Percentiles rank a stretch among this genome's conserved stretches.
Evolutionary conservation across 352 stramenopile species (phyloP).

Genomic region (Phytophthora colocasiae): DNA sequence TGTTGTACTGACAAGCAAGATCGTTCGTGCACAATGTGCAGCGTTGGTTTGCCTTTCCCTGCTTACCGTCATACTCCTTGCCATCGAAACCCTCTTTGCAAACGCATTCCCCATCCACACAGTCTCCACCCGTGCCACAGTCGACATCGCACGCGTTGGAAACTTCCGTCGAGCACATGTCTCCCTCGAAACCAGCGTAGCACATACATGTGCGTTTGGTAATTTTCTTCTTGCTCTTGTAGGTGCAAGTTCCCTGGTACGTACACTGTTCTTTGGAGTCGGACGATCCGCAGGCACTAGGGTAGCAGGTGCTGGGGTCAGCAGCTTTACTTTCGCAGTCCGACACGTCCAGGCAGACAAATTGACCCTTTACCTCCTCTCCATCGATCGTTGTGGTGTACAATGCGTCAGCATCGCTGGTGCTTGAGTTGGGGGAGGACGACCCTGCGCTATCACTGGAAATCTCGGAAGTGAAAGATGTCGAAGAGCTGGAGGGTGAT

Average conservation of each 20-base stretch:
- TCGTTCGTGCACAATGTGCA: conserved; percentile 64
- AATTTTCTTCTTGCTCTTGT: conserved; percentile 69
- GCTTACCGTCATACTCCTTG: conserved; percentile 48
- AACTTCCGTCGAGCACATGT: conserved; percentile 57
- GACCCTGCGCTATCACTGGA: conserved; percentile 28
- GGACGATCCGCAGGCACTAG: conserved; percentile 42
- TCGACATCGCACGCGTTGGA: conserved; percentile 62
- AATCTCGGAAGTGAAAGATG: conserved; percentile 1
- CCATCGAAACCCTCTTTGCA: conserved; percentile 63
- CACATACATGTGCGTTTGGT: conserved; percentile 59
- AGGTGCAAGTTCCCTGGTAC: conserved; percentile 79
- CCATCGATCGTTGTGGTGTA: conserved; percentile 65
- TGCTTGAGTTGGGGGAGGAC: conserved; percentile 24
- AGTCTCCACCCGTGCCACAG: conserved; percentile 59
- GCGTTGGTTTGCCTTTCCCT: conserved; percentile 53
- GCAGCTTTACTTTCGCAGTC: conserved; percentile 67
- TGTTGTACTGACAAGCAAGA: conserved; percentile 58
- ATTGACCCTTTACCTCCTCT: conserved; percentile 59
- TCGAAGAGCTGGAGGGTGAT: neutral
- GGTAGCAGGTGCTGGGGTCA: conserved; percentile 49
- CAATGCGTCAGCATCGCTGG: conserved; percentile 40
- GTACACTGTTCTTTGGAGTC: conserved; percentile 59
- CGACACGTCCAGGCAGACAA: conserved; percentile 60
- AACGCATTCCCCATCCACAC: conserved; percentile 52
- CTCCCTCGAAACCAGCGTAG: conserved; percentile 55